phyloP scores from a whole-genome alignment of 1,284 basidiomycete species.

The Nidula niveotomentosa region DNA sequence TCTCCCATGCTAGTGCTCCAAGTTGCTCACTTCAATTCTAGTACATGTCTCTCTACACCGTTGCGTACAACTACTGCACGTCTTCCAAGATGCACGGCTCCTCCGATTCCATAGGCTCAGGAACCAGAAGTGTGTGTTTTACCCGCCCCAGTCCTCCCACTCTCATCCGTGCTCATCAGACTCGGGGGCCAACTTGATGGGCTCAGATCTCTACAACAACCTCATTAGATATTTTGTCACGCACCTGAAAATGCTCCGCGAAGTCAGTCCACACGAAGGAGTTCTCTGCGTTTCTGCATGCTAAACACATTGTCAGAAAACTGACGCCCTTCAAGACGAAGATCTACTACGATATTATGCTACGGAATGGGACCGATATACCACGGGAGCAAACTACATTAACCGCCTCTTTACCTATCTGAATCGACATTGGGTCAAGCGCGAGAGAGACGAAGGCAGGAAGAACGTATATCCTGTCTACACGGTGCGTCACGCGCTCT shows the following conservation, averaged over 20 bases:
- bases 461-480: slow-evolving; percentile 96
- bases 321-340: slow-evolving; percentile 83
- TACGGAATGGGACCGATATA: slow-evolving; percentile 94
- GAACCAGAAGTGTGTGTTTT: slow-evolving; percentile 56
- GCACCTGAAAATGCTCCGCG: slow-evolving; percentile 74
- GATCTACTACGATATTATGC: slow-evolving; percentile 92
- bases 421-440: slow-evolving; percentile 99
- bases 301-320: slow-evolving; percentile 47
- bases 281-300: neutral
- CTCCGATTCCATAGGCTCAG: slow-evolving; percentile 33
- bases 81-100: slow-evolving; percentile 80
- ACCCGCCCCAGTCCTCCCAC: neutral
- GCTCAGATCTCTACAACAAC: slow-evolving; percentile 92
- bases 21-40: slow-evolving; percentile 19
- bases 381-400: slow-evolving; percentile 94
- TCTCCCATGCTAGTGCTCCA: neutral
- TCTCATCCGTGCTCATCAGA: slow-evolving; percentile 22
- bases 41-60: slow-evolving; percentile 93
- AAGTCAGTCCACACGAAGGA: slow-evolving; percentile 2
- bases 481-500: slow-evolving; percentile 60
- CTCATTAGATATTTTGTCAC: slow-evolving; percentile 82
- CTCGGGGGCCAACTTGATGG: slow-evolving; percentile 93
- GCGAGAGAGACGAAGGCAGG: slow-evolving; percentile 96
- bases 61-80: slow-evolving; percentile 97
- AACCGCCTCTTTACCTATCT: slow-evolving; percentile 96